These are phyloP conservation scores for Serendipita indica DNA, from an alignment of 768 basidiomycete genomes.

Conservation along the genomic window DNA sequence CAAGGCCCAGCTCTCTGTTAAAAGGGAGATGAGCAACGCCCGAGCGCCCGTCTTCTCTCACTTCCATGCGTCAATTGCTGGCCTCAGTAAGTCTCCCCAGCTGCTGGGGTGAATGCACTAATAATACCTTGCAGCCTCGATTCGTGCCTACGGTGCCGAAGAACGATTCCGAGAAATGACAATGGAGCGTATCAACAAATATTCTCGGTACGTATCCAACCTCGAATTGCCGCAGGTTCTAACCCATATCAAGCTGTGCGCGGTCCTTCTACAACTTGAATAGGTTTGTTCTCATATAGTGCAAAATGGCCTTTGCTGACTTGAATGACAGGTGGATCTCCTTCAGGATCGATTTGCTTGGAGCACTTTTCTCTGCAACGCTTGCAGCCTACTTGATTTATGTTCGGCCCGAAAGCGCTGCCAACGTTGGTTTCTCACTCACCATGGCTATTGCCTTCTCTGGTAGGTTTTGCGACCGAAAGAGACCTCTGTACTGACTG, in stretches of 20 bases:
- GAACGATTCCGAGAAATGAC: constrained; percentile 31
- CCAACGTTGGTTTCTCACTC: constrained; percentile 20
- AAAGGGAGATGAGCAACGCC: constrained; percentile 40
- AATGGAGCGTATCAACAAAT: constrained; percentile 39
- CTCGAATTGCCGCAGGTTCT: neutral
- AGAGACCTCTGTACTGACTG: neutral
- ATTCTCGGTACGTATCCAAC: constrained; percentile 18
- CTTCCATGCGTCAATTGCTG: constrained; percentile 43
- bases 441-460: constrained; percentile 14
- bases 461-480: neutral
- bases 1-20: constrained; percentile 39
- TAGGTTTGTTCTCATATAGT: constrained; percentile 20
- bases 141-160: constrained; percentile 53
- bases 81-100: constrained; percentile 26
- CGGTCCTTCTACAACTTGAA: constrained; percentile 41
- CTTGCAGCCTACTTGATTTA: constrained; percentile 47
- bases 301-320: constrained; percentile 17
- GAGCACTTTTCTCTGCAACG: constrained; percentile 37
- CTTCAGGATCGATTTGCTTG: constrained; percentile 44
- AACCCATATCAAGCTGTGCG: constrained; percentile 21
- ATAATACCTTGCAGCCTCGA: constrained; percentile 24
- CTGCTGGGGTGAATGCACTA: constrained; percentile 15
- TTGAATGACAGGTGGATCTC: too few species aligned
- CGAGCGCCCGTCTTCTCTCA: constrained; percentile 36
- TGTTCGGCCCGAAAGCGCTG: constrained; percentile 25